phyloP scores from a whole-genome alignment of 768 basidiomycete species.

The Tricholomella constricta region DNA sequence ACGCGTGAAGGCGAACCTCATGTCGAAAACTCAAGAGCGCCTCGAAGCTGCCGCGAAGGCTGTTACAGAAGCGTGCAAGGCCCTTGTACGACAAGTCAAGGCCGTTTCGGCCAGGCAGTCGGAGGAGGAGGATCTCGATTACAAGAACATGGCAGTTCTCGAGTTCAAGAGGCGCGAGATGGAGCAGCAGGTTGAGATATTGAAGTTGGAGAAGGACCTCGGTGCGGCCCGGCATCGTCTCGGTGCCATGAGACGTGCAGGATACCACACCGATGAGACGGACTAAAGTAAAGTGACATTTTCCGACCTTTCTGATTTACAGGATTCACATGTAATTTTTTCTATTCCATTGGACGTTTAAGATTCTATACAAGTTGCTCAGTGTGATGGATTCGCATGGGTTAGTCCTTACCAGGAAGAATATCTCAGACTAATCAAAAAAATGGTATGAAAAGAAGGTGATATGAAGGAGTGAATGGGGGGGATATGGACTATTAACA shows the following conservation, averaged over 20 bases:
- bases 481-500: slow-evolving; percentile 12
- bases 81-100: slow-evolving; percentile 95
- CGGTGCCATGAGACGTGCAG: slow-evolving; percentile 85
- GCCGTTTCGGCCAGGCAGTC: slow-evolving; percentile 84
- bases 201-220: slow-evolving; percentile 94
- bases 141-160: slow-evolving; percentile 88
- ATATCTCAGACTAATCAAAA: neutral
- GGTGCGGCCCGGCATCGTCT: slow-evolving; percentile 81
- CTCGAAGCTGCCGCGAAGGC: slow-evolving; percentile 97
- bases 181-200: slow-evolving; percentile 99
- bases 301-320: slow-evolving; percentile 8
- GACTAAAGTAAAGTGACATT: slow-evolving; percentile 38
- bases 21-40: slow-evolving; percentile 98
- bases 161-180: slow-evolving; percentile 98
- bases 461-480: slow-evolving; percentile 1
- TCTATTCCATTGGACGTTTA: slow-evolving; percentile 6
- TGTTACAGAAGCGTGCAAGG: slow-evolving; percentile 96
- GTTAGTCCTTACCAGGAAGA: neutral
- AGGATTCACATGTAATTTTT: slow-evolving; percentile 16
- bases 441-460: slow-evolving; percentile 2
- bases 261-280: slow-evolving; percentile 87
- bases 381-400: slow-evolving; percentile 15
- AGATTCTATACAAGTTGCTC: slow-evolving; percentile 24
- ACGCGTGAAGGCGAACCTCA: slow-evolving; percentile 95
- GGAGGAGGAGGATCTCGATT: slow-evolving; percentile 81